phyloP scores from a whole-genome alignment of 2,329 filamentous ascomycete species.

The Aspergillus oerlinghausenensis region DNA sequence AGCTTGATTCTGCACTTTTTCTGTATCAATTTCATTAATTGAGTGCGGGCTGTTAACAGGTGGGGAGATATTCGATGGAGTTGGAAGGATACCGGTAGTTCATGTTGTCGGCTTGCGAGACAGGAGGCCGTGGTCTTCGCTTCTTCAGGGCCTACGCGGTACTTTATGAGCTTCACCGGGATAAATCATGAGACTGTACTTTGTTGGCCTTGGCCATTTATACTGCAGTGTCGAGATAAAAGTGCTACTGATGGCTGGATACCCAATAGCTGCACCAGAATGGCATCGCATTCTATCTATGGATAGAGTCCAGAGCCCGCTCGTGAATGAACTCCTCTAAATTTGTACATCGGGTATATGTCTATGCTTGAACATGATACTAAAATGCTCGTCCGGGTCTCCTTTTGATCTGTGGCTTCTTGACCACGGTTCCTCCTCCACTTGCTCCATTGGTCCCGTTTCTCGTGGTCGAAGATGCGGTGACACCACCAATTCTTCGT shows the following conservation, averaged over 20 bases:
- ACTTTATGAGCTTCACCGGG: not conserved
- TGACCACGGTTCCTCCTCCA: conserved; percentile 34
- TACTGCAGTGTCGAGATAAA: not conserved
- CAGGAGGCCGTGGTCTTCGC: not conserved
- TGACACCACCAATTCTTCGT: conserved; percentile 26
- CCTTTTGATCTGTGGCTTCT: conserved; percentile 32
- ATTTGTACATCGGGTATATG: conserved; percentile 6
- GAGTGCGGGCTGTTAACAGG: conserved; percentile 25
- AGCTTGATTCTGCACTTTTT: conserved; percentile 97
- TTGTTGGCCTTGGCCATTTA: not conserved
- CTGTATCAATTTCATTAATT: conserved; percentile 99
- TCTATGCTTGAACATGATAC: conserved; percentile 2
- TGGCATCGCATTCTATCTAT: not conserved
- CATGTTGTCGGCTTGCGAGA: not conserved
- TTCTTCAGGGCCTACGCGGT: conserved; percentile 1
- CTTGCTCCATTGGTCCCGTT: conserved; percentile 16
- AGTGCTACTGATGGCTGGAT: not conserved
- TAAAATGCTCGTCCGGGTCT: conserved; percentile 34
- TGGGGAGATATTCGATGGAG: not conserved
- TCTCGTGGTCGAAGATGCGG: conserved; percentile 20
- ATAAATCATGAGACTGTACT: not conserved
- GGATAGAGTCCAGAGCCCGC: not conserved
- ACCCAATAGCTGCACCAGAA: not conserved
- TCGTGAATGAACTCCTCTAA: not conserved
- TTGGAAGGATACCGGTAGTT: not conserved